Base-by-base conservation (phyloP, 208 protist genomes). In the Leishmania gerbilli region DNA sequence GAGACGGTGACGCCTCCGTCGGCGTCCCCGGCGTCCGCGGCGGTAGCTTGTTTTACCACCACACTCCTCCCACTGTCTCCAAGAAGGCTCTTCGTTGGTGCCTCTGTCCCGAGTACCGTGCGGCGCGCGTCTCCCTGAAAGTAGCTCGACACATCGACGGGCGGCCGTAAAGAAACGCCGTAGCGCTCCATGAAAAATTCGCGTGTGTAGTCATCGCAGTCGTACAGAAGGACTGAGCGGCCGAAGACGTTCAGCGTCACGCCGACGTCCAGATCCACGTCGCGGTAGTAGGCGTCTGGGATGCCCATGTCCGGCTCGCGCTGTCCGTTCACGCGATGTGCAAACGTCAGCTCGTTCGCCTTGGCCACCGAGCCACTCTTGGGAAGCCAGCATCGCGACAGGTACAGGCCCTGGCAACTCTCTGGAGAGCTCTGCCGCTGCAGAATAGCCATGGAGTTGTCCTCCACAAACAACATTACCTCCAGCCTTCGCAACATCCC, bases 361-460 rank as follows among this genome's bases (percentile, higher is more conserved):
- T 93, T 95, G 5, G 87, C 84, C 31, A 92, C 81, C 17, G 90
- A 93, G n/a, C 93, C 95, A 58, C 84, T 83, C 82, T 94, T 95
- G 8, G 95, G 95, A 21, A 98, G 83, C 86, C 89, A 95, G 62
- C 88, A 86, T 75, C 95, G 92, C 82, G 83, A 99, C 40, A 95
- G 97, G 71, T 95, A 96, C 15, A 95, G 92, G 24, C 88, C 82
- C 13, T 97, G 98, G 79, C 93, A 95, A 11, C 93, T 91, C 80
- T 99, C 98, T 49, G 94, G 85, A 3, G 97, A 95, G 68, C 82
- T 95, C 71, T 89, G 87, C 42, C 89, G 90, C 95, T 99, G 98
- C 74, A 98, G 76, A 21, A 99, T 91, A 79, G 98, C 96, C 58
- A 99, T 91, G n/a, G 95, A 99, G 84, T 97, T 95, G 89, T 99